Evolutionary conservation across 1,284 basidiomycete genomes (phyloP).

Genomic region (Porphyrellus sp.): DNA sequence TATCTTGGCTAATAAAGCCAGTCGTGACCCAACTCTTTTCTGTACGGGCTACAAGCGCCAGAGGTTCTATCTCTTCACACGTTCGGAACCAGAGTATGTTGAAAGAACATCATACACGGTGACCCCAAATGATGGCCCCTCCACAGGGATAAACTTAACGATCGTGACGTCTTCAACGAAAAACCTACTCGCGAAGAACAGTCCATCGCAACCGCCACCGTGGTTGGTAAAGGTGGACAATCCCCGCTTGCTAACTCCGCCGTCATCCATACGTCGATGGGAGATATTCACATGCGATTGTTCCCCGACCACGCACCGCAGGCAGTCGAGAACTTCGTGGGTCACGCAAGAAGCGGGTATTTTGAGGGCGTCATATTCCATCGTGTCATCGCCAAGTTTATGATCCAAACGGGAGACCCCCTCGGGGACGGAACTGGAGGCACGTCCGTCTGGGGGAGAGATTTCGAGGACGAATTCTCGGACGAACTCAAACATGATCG

Average conservation of each 20-base stretch:
- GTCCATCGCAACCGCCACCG: conserved; percentile 74
- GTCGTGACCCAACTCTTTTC: conserved; percentile 89
- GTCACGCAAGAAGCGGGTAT: conserved; percentile 88
- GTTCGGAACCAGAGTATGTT: conserved; percentile 83
- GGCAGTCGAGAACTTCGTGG: conserved; percentile 97
- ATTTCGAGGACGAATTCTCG: conserved; percentile 96
- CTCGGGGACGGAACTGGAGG: conserved; percentile 98
- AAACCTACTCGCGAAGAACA: conserved; percentile 95
- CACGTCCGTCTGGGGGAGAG: conserved; percentile 88
- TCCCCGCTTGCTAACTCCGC: conserved; percentile 72
- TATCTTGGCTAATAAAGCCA: conserved; percentile 78
- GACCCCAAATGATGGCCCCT: conserved; percentile 2
- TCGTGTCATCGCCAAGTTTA: conserved; percentile 97
- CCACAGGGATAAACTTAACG: conserved; percentile 77
- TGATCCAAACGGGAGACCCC: conserved; percentile 98
- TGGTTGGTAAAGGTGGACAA: conserved; percentile 49
- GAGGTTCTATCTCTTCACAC: conserved; percentile 97
- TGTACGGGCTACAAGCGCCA: conserved; percentile 91
- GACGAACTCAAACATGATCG: conserved; percentile 88
- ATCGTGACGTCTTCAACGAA: conserved; percentile 99
- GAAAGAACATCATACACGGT: conserved; percentile 11
- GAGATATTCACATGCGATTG: conserved; percentile 89
- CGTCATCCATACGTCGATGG: conserved; percentile 92
- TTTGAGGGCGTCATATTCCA: conserved; percentile 97
- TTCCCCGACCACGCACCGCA: conserved; percentile 92